Base-by-base conservation (phyloP, 306 rosid species). In the Trifolium dubium region DNA sequence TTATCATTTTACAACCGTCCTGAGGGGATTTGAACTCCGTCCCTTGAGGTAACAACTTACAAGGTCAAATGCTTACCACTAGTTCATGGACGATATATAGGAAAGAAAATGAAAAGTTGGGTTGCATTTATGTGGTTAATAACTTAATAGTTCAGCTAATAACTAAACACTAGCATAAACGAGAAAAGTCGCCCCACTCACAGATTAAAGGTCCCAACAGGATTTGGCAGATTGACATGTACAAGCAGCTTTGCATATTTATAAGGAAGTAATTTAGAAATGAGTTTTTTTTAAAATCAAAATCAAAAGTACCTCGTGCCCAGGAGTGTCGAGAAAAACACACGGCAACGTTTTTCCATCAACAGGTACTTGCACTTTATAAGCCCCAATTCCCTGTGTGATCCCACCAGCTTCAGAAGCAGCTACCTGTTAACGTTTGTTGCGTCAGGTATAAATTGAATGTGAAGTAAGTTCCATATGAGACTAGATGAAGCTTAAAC, bases 391-490 rank as follows among this genome's bases (percentile, higher is more conserved):
- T 79, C 99, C 99, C 82, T 94, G 98, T 23, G 99, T 94, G 78
- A 94, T 94, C 73, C 99, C 99, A 74, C 99, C 99, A 55, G 99
- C 99, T 86, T 94, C 99, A 10, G 97, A 92, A 73, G 99, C 92
- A 78, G 90, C 97, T 79, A 94, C 96, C 99, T 94, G 87, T 85
- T 41, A 78, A 81, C 46, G 77, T 64, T 66, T 55, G 82, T 60
- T 14, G 43, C 68, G 77, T 78, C 75, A 74, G 82, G 72, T 69
- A 46, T 74, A 58, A 47, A 56, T 18, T 67, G 78, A 70, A 77
- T 50, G 34, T 14, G 67, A 18, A 23, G 23, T 23, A 23, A 23
- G 50, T 49, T 69, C 28, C 47, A 69, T 19, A 74, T 40, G 69
- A 34, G 51, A 31, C 34, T 14, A 71, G 65, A 58, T 29, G 31